Conservation (phyloP, 257 asterid genomes). For the Rauvolfia tetraphylla region DNA sequence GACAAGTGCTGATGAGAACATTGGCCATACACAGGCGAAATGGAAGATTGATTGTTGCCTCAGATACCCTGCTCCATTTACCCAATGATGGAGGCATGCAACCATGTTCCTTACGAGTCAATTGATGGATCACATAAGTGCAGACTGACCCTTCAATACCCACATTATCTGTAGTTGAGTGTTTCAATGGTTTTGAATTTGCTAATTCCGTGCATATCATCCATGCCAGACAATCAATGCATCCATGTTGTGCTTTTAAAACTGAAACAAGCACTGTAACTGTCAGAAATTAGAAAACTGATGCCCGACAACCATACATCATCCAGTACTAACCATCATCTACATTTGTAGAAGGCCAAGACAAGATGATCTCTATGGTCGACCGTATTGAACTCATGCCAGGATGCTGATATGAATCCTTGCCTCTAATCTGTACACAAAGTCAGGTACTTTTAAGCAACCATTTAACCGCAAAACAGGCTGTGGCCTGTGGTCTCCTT, state of each 20-base stretch:
- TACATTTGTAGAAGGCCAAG: conserved; percentile 54
- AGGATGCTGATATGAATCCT: conserved; percentile 40
- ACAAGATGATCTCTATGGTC: conserved; percentile 46
- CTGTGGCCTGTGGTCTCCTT: background rate
- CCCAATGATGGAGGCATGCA: conserved; percentile 24
- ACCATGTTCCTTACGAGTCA: conserved; percentile 30
- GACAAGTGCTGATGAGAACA: conserved; percentile 82
- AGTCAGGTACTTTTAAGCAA: conserved; percentile 1
- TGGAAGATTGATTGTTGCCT: conserved; percentile 33
- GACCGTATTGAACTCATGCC: conserved; percentile 48
- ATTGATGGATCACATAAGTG: conserved; percentile 47
- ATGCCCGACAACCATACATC: background rate
- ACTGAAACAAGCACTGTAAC: conserved; percentile 34
- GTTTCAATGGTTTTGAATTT: conserved; percentile 36
- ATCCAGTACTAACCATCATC: conserved; percentile 60
- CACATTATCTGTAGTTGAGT: conserved; percentile 21
- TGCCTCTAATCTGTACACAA: conserved; percentile 57
- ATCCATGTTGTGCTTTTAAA: conserved; percentile 89
- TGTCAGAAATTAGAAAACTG: conserved; percentile 19
- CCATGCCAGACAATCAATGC: conserved; percentile 90
- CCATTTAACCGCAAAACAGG: background rate
- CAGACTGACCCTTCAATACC: conserved; percentile 37
- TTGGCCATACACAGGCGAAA: conserved; percentile 86
- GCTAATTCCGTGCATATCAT: conserved; percentile 70
- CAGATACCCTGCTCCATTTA: conserved; percentile 22